Evolutionary conservation across 2,329 filamentous ascomycete species (phyloP).

Genomic region (Verticillium longisporum): DNA sequence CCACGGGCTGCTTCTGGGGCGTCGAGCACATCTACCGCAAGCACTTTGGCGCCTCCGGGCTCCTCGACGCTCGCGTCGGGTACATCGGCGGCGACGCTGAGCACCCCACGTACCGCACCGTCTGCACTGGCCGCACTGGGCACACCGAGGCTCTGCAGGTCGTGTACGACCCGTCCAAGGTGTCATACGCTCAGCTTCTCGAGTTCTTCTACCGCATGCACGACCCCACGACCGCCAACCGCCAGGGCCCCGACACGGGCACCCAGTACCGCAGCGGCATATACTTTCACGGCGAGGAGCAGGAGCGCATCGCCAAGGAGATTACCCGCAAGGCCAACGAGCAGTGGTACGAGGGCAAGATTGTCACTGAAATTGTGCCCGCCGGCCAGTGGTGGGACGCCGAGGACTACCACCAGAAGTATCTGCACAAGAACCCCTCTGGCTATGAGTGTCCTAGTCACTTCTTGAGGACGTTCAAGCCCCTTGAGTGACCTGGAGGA

Average conservation of each 20-base stretch:
- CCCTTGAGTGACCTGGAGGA: constrained; percentile 34
- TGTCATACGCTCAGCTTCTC: constrained; percentile 76
- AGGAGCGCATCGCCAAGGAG: constrained; percentile 70
- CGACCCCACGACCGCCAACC: constrained; percentile 83
- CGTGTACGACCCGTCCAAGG: constrained; percentile 69
- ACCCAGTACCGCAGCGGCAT: constrained; percentile 90
- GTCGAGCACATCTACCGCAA: constrained; percentile 92
- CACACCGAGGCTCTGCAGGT: constrained; percentile 91
- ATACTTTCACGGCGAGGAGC: constrained; percentile 78
- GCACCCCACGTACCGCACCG: constrained; percentile 71
- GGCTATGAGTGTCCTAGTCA: constrained; percentile 86
- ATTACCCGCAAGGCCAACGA: constrained; percentile 71
- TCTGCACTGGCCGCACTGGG: constrained; percentile 78
- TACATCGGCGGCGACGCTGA: constrained; percentile 79
- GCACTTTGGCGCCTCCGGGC: constrained; percentile 71
- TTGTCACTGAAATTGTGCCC: constrained; percentile 70
- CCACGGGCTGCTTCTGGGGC: constrained; percentile 98
- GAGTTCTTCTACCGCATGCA: constrained; percentile 99
- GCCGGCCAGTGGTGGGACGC: constrained; percentile 91
- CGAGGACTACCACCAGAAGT: constrained; percentile 91
- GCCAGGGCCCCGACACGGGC: constrained; percentile 79
- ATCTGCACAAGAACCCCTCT: constrained; percentile 58
- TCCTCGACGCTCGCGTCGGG: constrained; percentile 87
- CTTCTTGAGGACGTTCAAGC: constrained; percentile 54
- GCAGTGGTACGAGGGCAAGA: constrained; percentile 73